Base-by-base conservation (phyloP, 352 stramenopile genomes). In the Globisporangium perplexum region DNA sequence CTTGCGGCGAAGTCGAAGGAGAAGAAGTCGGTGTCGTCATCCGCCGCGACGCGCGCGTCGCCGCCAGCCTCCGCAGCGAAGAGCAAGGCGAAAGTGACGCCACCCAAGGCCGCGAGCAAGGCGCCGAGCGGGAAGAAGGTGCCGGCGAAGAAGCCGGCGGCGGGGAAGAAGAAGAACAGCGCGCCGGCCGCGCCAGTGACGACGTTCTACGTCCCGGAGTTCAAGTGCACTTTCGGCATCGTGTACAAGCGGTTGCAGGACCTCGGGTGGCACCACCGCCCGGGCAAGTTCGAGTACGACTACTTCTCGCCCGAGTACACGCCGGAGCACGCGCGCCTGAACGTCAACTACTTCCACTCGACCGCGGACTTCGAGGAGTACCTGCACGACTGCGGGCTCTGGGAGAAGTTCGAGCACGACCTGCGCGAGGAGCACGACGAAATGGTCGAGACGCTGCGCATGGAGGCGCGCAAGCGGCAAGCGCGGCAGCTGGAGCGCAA, bases 271-370 rank as follows among this genome's bases (percentile, higher is more conserved):
- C 59, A 76, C 50, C 69, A 88, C 63, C 71, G 60, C 11, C 64
- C 52, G 7, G 81, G 81, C 11, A 53, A 58, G 35, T 91, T 91
- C 28, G 81, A 86, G 66, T 91, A 91, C 62, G 81, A 91, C 56
- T 91, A 91, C 70, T 91, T 91, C 39, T 77, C 77, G 26, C 81
- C 81, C 2, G 69, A 69, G 8, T 88, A 82, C 67, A 82, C 69
- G 14, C 63, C 76, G 12, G 65, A 71, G 8, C 88, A 53, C 4
- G 74, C 81, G 20, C 65, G 77, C 36, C 20, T 77, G 10, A 74
- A 74, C 52, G 59, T 69, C 42, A 88, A 88, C 60, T 89, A 76
- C 45, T 91, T 89, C 61, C 76, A 75, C 39, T 89, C 77, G 1
- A 43, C 67, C 6, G 77, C 72, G 0, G 65, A 74, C 15, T 69